Evolutionary conservation across 306 rosid genomes (phyloP).

Genomic region (Chamaecrista fasciculata): DNA sequence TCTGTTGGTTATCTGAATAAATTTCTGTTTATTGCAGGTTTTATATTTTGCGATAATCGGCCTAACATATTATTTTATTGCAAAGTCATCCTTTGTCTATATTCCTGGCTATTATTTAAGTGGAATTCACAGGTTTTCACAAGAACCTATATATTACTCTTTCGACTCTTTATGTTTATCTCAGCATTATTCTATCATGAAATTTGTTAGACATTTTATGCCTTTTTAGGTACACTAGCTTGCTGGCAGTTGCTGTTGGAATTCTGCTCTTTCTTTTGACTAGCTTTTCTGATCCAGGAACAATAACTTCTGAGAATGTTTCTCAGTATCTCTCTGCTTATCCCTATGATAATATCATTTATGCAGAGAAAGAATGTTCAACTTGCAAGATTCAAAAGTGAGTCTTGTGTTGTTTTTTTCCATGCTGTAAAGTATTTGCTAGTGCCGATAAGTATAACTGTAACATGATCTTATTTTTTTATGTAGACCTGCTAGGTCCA

Average conservation of each 20-base stretch:
- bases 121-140: slow-evolving; percentile 68
- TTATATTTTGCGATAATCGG: slow-evolving; percentile 66
- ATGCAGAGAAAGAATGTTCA: slow-evolving; percentile 75
- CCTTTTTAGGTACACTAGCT: slow-evolving; percentile 77
- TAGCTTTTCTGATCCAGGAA: slow-evolving; percentile 94
- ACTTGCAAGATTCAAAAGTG: slow-evolving; percentile 94
- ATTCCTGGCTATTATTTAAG: slow-evolving; percentile 88
- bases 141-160: slow-evolving; percentile 4
- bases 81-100: slow-evolving; percentile 58
- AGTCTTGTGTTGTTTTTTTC: slow-evolving; percentile 41
- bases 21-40: slow-evolving; percentile 47
- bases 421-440: not conserved
- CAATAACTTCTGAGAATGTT: slow-evolving; percentile 68
- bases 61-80: slow-evolving; percentile 59
- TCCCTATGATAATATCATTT: slow-evolving; percentile 82
- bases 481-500: slow-evolving; percentile 94
- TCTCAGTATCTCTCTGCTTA: slow-evolving; percentile 74
- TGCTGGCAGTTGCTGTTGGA: slow-evolving; percentile 73
- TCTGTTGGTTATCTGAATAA: not conserved
- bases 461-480: slow-evolving; percentile 21
- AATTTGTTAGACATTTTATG: slow-evolving; percentile 33
- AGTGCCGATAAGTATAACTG: slow-evolving; percentile 11
- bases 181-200: slow-evolving; percentile 33
- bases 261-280: slow-evolving; percentile 82
- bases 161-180: not conserved